A percentile compares a stretch with the other conserved stretches of the same genome.
Conservation (phyloP, 228 moss, liverwort and hornwort genomes). For the Sphagnum magellanicum region DNA sequence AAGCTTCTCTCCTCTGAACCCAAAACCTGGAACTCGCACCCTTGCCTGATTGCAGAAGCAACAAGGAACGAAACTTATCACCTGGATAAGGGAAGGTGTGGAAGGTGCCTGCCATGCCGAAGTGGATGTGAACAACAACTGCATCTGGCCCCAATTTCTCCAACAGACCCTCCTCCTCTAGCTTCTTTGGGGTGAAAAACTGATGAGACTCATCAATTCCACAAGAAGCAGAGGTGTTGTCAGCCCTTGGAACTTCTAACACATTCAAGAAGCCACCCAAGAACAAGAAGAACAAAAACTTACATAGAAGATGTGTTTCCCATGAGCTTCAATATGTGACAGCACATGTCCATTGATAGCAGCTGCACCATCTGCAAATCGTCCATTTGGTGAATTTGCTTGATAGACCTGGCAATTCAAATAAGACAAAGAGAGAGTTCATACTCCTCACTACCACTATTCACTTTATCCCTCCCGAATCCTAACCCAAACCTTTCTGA, state of each 20-base stretch:
- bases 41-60: no score
- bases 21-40: not conserved
- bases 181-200: slow-evolving; percentile 69
- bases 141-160: slow-evolving; percentile 51
- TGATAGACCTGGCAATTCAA: slow-evolving; percentile 40
- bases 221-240: not conserved
- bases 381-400: slow-evolving; percentile 69
- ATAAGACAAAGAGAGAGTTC: not conserved
- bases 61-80: slow-evolving; percentile 1
- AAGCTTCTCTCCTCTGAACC: no score
- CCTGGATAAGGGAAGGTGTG: slow-evolving; percentile 69
- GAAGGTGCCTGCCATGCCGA: slow-evolving; percentile 94
- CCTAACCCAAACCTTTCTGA: no score
- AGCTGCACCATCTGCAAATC: slow-evolving; percentile 64
- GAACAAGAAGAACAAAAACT: slow-evolving; percentile 2
- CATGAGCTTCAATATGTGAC: slow-evolving; percentile 79
- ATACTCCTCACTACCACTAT: no score
- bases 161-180: slow-evolving; percentile 23
- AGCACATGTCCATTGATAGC: slow-evolving; percentile 61
- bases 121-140: slow-evolving; percentile 74
- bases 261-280: no score
- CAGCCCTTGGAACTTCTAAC: not conserved
- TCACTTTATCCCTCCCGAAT: no score
- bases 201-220: slow-evolving; percentile 10
- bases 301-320: slow-evolving; percentile 93